Base-by-base conservation (phyloP, 2,329 filamentous ascomycete genomes). In the Aspergillus hiratsukae region DNA sequence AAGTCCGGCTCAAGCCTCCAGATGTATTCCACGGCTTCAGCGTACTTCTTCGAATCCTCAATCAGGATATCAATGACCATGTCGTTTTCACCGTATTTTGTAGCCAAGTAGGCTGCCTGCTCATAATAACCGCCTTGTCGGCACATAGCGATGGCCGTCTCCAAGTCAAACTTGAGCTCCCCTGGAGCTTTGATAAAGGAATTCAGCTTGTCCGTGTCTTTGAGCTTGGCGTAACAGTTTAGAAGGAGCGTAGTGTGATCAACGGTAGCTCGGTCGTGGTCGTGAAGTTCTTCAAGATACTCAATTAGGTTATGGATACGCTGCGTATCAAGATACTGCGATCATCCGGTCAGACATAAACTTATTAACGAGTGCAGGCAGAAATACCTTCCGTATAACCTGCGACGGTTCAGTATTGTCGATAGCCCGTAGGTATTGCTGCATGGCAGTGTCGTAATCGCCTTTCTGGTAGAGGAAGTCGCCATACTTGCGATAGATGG, bases 361-460 rank as follows among this genome's bases (percentile, higher is more conserved):
- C 17, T 11, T 3, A 27, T 37, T 3, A 17, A 4, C n/a, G 14
- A 40, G 10, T 19, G 4, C 8, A 49, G 10, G 1, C 3, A 8
- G 21, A 48, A 60, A 27, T 69, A 89, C 88, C 78, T 96, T 97
- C 65, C 93, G 84, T 67, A 97, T 97, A 49, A 97, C 91, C 69
- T 97, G 93, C 1, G 93, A 97, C 6, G 93, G 93, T 67, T 97
- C 93, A 0, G 93, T 97, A 57, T 90, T 94, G 69, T 97, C 92
- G 58, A 99, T 97, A 0, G 95, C 93, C 64, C 91, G 89, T 60
- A 99, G 86, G 69, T 99, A 99, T 72, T 97, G 94, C 66, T 95
- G 88, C 95, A 99, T 99, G n/a, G 95, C 92, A 6, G 90, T 94
- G 69, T 99, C 94, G 68, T 93, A 99, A 69, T 97, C 92, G 4